Evolutionary conservation across 1,284 basidiomycete species (phyloP), one percentile per base, ranked within the genome.

Genomic region (Cystobasidium pallidum): DNA sequence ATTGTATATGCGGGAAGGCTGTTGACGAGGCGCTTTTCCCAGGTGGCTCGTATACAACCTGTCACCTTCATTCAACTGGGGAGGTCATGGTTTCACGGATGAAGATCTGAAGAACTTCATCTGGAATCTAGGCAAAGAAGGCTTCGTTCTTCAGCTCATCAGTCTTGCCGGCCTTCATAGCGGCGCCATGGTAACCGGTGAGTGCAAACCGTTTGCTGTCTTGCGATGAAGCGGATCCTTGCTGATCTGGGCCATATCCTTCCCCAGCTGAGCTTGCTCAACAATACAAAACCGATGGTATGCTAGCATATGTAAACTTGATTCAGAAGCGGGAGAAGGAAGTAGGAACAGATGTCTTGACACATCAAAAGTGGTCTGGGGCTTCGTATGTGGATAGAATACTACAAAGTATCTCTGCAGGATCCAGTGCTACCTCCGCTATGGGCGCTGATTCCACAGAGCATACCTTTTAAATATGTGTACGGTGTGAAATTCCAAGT

Each of bases 1-100:
- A 78, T 92, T 91, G 87, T 87, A 39, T 49, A 57, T 63, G 51
- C 7, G n/a, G 28, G 2, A n/a, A 24, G 32, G 15, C 28, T 61
- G 21, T 43, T 26, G n/a, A n/a, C n/a, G n/a, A n/a, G n/a, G 3
- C 13, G 10, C 21, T 49, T 32, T 30, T 43, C 3, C 8, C 65
- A 80, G 80, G 78, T 83, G 88, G 89, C 87, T 96, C 77, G 92
- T 94, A n/a, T 96, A 95, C 80, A 96, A 95, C 81, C 83, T 95
- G 74, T 92, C 91, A 78, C 93, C 92, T 2, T 92, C 90, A 78
- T 96, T 96, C 85, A 94, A 95, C 81, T 96, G 93, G 93, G 84
- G 86, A 32, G 86, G 85, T 13, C 89, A 91, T 78, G 92, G 92
- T 19, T 94, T 91, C 82, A 77, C 79, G 51, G 79, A 91, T 76